Conservation (phyloP, 805 yeast genomes). For the Candida sphagnicola region DNA sequence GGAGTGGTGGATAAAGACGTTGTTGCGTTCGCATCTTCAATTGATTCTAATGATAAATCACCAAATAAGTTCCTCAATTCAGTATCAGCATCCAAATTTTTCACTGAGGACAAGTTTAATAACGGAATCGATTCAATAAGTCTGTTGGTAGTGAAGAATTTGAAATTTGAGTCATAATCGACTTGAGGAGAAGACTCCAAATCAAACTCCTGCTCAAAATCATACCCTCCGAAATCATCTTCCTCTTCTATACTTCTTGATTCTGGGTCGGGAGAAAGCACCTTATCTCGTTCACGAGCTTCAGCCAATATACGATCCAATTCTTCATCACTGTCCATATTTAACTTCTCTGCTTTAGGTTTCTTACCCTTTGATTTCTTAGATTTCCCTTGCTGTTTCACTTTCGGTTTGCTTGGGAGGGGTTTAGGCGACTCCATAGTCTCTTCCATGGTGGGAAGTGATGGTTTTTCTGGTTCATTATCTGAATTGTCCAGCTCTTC, state of each 20-base stretch:
- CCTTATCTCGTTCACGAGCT: constrained; percentile 22
- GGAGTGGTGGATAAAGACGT: constrained; percentile 68
- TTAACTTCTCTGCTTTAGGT: constrained; percentile 9
- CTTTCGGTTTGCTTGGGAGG: constrained; percentile 1
- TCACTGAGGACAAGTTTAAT: constrained; percentile 40
- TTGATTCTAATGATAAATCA: constrained; percentile 58
- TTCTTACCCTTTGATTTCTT: constrained; percentile 14
- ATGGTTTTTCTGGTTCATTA: constrained; percentile 10
- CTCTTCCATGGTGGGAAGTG: too few relatives aligned
- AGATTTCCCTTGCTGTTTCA: constrained; percentile 12
- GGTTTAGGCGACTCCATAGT: constrained; percentile 6
- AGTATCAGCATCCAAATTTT: constrained; percentile 68
- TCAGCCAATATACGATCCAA: constrained; percentile 53
- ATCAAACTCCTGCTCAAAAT: constrained; percentile 23
- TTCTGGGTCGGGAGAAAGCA: not conserved
- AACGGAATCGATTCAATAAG: constrained; percentile 37
- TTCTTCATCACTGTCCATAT: constrained; percentile 51
- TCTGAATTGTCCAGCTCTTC: constrained; percentile 27
- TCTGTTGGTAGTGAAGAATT: constrained; percentile 44
- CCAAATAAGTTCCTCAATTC: constrained; percentile 73
- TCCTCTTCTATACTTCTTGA: constrained; percentile 6
- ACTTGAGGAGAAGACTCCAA: constrained; percentile 20
- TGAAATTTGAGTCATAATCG: constrained; percentile 42
- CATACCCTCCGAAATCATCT: constrained; percentile 21
- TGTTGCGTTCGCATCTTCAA: constrained; percentile 75